Evolutionary conservation across 306 rosid species (phyloP).

Genomic region (peach (Prunus persica)): DNA sequence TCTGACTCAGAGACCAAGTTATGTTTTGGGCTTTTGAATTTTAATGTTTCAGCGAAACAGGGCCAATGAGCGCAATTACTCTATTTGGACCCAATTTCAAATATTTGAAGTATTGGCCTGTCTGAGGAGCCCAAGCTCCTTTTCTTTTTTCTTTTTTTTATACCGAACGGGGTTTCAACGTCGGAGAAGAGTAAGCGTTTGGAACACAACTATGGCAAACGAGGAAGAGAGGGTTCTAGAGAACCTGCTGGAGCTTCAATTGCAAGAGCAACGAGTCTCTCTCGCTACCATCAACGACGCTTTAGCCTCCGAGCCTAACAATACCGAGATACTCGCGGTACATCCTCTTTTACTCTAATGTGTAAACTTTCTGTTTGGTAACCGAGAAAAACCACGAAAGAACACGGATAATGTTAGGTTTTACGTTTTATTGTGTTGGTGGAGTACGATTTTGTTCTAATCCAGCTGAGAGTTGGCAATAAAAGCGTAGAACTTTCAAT

Average conservation of each 20-base stretch:
- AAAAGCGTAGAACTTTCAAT: not conserved
- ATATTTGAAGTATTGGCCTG: not conserved
- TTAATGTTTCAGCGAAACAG: not conserved
- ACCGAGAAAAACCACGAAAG: not conserved
- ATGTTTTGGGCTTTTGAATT: too few relatives aligned
- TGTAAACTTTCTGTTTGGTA: conserved; percentile 3
- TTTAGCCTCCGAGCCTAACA: conserved; percentile 60
- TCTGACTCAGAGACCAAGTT: too few relatives aligned
- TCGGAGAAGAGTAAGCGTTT: not conserved
- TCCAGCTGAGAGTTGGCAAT: not conserved
- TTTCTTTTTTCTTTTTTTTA: not conserved
- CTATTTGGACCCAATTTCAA: not conserved
- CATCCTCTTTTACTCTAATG: not conserved
- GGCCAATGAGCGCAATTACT: not conserved
- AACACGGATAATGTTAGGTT: not conserved
- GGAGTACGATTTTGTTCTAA: not conserved
- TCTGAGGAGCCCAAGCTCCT: not conserved
- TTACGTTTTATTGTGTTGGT: not conserved
- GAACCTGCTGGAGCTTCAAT: conserved; percentile 73
- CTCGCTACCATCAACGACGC: conserved; percentile 65
- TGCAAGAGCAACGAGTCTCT: conserved; percentile 81
- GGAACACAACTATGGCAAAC: conserved; percentile 46
- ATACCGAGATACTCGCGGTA: conserved; percentile 72
- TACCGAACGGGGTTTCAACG: not conserved
- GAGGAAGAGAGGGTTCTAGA: conserved; percentile 93